Evolutionary conservation across 2,329 filamentous ascomycete species (phyloP), one percentile per base, ranked within the genome.

Genomic region (Cladosporium sp.): DNA sequence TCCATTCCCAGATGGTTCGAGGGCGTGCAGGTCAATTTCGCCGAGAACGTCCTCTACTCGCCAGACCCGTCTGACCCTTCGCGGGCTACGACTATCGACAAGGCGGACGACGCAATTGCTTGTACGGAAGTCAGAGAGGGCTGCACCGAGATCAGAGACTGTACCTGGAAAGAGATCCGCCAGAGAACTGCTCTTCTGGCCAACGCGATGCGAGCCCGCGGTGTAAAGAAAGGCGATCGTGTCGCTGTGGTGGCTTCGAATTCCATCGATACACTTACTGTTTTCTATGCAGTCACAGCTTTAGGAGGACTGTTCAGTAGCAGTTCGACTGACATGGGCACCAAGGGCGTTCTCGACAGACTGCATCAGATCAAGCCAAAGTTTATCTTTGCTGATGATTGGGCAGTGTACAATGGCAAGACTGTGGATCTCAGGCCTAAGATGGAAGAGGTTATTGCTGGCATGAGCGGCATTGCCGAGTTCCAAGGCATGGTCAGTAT

Each of bases 351-450:
- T 21, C 72, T 96, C 70, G 91, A 95, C 77, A 82, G 92, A 37
- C 82, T 91, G 29, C 78, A 88, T 58, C 91, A 95, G 80, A 88
- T 95, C 67, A 83, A 88, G 69, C 92, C 92, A 4, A 89, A 86
- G 77, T 91, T 87, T 74, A 82, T 96, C n/a, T 95, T 96, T 74
- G 88, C 94, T 73, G 92, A 96, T 71, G 92, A 95, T 71, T 87
- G 84, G 44, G 85, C 91, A 0, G 79, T 94, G 2, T 96, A 96
- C 71, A 94, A 94, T 70, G 91, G 91, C 55, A 91, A 91, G 76
- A 86, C 81, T 0, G 81, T 90, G 28, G 91, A 95, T 72, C 80
- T 96, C 46, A 82, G 89, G 5, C 77, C 81, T 0, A 95, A 95
- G 79, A 94, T 96, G 79, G 76, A 77, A 29, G 85, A 89, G 44